Conservation (phyloP, 352 stramenopile genomes). For the Paralagenidium karlingii region DNA sequence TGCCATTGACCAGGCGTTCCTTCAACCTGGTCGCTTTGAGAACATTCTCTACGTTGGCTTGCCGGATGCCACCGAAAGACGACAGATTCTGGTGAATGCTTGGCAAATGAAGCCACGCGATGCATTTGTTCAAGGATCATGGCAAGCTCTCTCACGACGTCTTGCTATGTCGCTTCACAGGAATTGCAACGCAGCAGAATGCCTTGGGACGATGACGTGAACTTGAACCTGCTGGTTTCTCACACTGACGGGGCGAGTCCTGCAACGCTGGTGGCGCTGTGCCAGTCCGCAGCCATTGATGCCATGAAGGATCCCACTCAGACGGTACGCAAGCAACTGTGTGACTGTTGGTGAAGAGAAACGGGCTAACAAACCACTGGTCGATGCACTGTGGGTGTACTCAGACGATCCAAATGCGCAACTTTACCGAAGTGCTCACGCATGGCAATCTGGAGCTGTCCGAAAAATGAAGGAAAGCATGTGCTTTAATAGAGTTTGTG, state of each 20-base stretch:
- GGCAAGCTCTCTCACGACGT: constrained; percentile 6
- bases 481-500: no score
- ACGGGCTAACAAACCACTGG: background rate
- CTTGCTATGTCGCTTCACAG: background rate
- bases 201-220: constrained; percentile 45
- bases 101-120: no score
- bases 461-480: no score
- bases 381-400: background rate
- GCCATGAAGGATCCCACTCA: constrained; percentile 49
- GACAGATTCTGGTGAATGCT: constrained; percentile 49
- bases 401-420: constrained; percentile 23
- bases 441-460: constrained; percentile 28
- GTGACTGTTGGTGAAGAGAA: constrained; percentile 1
- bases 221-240: constrained; percentile 28
- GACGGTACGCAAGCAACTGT: constrained; percentile 12
- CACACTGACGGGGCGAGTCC: constrained; percentile 52
- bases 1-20: constrained; percentile 66
- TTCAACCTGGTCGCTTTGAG: constrained; percentile 80
- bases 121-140: constrained; percentile 36
- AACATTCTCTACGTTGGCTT: constrained; percentile 71
- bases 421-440: constrained; percentile 25
- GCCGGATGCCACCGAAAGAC: constrained; percentile 30
- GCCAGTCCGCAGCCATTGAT: constrained; percentile 52
- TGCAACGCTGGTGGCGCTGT: constrained; percentile 59
- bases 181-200: constrained; percentile 21